Conservation (phyloP, 2,329 filamentous ascomycete genomes). For the Penicillium sclerotiorum region DNA sequence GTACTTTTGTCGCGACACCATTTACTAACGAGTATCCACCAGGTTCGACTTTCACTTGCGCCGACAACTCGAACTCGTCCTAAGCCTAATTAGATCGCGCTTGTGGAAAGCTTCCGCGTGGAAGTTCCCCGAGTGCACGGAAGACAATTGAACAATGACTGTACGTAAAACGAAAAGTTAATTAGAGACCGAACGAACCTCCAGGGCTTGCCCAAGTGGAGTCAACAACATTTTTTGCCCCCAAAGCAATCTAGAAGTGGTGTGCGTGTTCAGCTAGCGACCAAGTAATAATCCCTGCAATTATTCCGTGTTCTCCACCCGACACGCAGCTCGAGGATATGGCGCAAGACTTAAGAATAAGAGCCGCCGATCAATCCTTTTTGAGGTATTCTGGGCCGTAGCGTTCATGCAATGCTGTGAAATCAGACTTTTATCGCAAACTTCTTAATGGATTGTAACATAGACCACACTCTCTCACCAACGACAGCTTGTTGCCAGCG, state of each 20-base stretch:
- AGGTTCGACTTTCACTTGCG: constrained; percentile 29
- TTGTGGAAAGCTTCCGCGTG: too few relatives aligned
- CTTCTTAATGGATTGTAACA: background rate
- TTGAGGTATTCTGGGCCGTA: too few relatives aligned
- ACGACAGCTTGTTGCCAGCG: background rate
- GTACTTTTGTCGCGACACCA: background rate
- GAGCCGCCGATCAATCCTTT: background rate
- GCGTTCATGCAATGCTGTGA: background rate
- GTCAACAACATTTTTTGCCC: too few relatives aligned
- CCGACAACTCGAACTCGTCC: constrained; percentile 27
- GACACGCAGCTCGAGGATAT: background rate
- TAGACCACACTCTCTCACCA: background rate
- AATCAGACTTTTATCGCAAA: background rate
- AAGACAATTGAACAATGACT: too few relatives aligned
- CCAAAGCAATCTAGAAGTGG: background rate
- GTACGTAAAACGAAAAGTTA: too few relatives aligned
- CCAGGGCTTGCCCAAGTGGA: too few relatives aligned
- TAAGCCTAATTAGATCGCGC: background rate
- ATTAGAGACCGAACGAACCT: too few relatives aligned
- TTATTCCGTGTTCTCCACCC: background rate
- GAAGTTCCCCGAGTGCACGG: too few relatives aligned
- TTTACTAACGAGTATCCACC: background rate
- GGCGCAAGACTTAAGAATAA: background rate
- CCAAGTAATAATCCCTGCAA: too few relatives aligned
- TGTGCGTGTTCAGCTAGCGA: background rate